Conservation (phyloP, 2,329 filamentous ascomycete genomes). For the Botrytis medusae region DNA sequence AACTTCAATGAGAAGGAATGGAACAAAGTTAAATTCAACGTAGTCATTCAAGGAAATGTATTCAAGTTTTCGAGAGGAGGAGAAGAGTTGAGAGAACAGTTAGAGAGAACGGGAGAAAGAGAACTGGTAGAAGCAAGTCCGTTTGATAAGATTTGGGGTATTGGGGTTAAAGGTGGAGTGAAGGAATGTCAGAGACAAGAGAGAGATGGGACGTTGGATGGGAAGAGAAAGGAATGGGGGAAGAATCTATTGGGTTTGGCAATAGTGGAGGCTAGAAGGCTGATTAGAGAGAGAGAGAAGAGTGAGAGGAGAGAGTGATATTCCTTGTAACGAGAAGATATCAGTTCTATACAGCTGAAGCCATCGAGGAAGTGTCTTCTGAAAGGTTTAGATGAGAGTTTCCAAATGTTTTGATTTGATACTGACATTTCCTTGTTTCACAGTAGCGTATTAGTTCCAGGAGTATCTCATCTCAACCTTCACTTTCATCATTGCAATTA, state of each 20-base stretch:
- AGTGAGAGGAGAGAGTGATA: background rate
- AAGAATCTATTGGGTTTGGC: conserved; percentile 2
- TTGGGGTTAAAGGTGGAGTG: background rate
- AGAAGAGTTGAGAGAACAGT: background rate
- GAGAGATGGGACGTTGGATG: background rate
- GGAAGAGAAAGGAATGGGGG: background rate
- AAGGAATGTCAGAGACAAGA: background rate
- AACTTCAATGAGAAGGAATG: background rate
- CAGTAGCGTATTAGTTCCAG: background rate
- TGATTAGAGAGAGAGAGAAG: background rate
- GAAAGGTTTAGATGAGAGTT: background rate
- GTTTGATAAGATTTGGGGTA: conserved; percentile 9
- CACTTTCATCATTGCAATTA: background rate
- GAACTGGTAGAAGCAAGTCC: conserved; percentile 14
- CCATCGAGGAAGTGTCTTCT: background rate
- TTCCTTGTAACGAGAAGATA: background rate
- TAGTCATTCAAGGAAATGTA: background rate
- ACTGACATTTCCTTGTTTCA: background rate
- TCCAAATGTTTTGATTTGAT: background rate
- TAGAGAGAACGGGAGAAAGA: background rate
- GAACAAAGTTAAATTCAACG: background rate
- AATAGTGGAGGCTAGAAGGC: conserved; percentile 1
- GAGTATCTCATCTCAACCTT: background rate
- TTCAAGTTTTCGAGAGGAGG: conserved; percentile 10
- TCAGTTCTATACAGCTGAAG: background rate